phyloP scores from a whole-genome alignment of 768 basidiomycete genomes.

The Psilocybe tampanensis region DNA sequence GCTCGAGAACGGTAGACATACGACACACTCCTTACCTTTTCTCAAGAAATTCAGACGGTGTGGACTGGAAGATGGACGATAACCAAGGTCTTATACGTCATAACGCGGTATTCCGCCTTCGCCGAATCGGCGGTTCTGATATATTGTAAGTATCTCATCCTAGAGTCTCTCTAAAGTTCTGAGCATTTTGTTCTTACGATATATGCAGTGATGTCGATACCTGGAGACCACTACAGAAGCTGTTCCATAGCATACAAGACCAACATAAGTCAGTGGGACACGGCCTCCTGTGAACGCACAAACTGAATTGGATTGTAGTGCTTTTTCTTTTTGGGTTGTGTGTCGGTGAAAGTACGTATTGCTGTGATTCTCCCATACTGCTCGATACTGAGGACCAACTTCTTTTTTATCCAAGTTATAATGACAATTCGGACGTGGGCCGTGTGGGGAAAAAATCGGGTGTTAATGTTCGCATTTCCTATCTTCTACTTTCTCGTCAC shows the following conservation, averaged over 20 bases:
- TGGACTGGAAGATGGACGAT: conserved; percentile 18
- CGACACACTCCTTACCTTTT: conserved; percentile 21
- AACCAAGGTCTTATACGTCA: conserved; percentile 21
- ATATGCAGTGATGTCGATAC: conserved; percentile 12
- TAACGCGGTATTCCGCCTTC: conserved; percentile 23
- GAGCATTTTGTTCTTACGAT: too few species aligned
- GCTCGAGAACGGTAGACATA: conserved; percentile 10
- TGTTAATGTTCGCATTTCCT: conserved; percentile 6
- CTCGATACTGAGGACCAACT: not conserved
- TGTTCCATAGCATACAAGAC: conserved; percentile 14
- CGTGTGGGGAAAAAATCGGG: conserved; percentile 15
- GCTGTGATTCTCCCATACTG: not conserved
- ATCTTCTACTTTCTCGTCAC: conserved; percentile 7
- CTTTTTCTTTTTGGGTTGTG: conserved; percentile 20
- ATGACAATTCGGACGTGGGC: conserved; percentile 18
- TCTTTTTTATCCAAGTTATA: conserved; percentile 7
- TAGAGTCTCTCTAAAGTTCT: not conserved
- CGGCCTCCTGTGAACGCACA: not conserved
- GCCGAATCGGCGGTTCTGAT: conserved; percentile 21
- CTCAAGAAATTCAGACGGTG: conserved; percentile 17
- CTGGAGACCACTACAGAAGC: conserved; percentile 10
- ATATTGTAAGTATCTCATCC: conserved; percentile 22
- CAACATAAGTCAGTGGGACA: conserved; percentile 10
- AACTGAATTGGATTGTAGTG: conserved; percentile 2
- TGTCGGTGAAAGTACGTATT: conserved; percentile 16